Conservation (phyloP, 805 yeast genomes). For the Priceomyces fermenticarens region DNA sequence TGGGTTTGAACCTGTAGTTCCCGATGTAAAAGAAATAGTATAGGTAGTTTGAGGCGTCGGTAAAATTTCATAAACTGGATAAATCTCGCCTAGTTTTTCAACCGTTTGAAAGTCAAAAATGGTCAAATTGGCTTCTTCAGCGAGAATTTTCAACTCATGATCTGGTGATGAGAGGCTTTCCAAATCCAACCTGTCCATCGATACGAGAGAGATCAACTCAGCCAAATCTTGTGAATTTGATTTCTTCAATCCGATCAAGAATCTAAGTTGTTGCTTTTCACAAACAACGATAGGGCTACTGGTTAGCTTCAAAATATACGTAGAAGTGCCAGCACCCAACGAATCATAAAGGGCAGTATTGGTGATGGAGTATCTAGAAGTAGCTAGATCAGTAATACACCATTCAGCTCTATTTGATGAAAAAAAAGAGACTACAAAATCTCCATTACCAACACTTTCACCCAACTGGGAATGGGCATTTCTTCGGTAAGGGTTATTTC, state of each 20-base stretch:
- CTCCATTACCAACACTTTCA: slow-evolving; percentile 17
- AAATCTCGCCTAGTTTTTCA: slow-evolving; percentile 28
- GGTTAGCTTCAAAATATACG: slow-evolving; percentile 59
- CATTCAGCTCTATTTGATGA: slow-evolving; percentile 65
- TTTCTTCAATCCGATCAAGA: slow-evolving; percentile 27
- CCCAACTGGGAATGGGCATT: slow-evolving; percentile 23
- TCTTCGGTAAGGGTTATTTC: slow-evolving; percentile 31
- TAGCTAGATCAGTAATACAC: slow-evolving; percentile 67
- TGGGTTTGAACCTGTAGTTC: slow-evolving; percentile 67
- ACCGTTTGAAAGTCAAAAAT: slow-evolving; percentile 28
- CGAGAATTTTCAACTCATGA: slow-evolving; percentile 14
- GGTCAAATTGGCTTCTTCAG: slow-evolving; percentile 14
- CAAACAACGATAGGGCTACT: slow-evolving; percentile 52
- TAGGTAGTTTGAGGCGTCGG: slow-evolving; percentile 50
- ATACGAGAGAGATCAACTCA: slow-evolving; percentile 30
- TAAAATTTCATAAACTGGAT: slow-evolving; percentile 31
- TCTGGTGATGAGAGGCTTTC: slow-evolving; percentile 21
- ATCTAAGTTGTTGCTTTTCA: slow-evolving; percentile 29
- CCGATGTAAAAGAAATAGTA: slow-evolving; percentile 73
- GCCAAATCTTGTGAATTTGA: slow-evolving; percentile 20
- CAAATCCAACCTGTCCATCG: slow-evolving; percentile 37
- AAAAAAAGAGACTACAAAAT: slow-evolving; percentile 54
- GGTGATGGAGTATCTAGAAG: slow-evolving; percentile 45
- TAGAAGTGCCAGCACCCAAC: slow-evolving; percentile 55
- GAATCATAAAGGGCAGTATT: slow-evolving; percentile 33